Conservation (phyloP, 2,329 filamentous ascomycete species). For the Trichoderma polysporum region DNA sequence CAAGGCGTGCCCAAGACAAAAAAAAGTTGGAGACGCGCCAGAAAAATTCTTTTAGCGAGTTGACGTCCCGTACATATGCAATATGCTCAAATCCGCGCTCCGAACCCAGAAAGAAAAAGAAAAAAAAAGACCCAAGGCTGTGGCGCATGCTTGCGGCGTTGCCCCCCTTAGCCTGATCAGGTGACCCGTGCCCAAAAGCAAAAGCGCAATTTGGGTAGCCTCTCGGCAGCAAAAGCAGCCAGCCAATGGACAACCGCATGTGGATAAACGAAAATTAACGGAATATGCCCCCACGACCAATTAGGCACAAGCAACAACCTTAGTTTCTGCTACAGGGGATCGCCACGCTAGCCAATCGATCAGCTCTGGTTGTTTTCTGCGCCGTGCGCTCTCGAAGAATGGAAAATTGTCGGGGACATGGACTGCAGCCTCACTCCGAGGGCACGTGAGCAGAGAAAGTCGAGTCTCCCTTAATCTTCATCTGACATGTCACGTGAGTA, state of each 20-base stretch:
- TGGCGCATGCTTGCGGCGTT: background rate
- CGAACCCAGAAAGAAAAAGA: background rate
- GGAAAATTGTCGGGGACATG: background rate
- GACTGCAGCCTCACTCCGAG: background rate
- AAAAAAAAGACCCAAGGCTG: background rate
- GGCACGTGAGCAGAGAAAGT: background rate
- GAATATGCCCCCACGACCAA: background rate
- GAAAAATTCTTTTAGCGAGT: constrained; percentile 1
- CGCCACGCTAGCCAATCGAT: background rate
- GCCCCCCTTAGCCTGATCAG: background rate
- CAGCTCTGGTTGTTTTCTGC: background rate
- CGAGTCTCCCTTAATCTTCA: constrained; percentile 21
- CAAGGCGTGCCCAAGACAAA: constrained; percentile 3
- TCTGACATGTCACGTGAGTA: constrained; percentile 24
- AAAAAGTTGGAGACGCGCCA: constrained; percentile 4
- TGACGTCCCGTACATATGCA: background rate
- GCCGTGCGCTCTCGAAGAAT: background rate
- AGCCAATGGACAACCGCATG: background rate
- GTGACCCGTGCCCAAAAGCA: background rate
- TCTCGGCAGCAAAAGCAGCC: background rate
- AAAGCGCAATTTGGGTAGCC: background rate
- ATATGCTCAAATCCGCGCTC: background rate
- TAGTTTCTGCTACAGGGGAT: background rate
- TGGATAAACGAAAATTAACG: background rate
- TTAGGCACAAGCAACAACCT: background rate